Evolutionary conservation across 2,329 filamentous ascomycete genomes (phyloP).

Genomic region (Aspergillus fructus): DNA sequence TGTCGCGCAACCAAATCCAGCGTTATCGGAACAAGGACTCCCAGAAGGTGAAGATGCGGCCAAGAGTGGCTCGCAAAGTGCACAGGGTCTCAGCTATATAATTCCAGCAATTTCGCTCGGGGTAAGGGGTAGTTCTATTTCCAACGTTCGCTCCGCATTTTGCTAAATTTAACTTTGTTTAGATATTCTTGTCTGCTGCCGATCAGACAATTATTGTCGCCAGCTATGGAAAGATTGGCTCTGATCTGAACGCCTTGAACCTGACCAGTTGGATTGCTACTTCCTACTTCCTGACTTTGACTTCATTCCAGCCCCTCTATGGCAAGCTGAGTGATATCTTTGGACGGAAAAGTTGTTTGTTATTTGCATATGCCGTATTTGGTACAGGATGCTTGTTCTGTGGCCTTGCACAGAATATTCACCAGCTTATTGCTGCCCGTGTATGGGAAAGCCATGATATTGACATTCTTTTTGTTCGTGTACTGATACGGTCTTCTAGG

Average conservation of each 20-base stretch:
- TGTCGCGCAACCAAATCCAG: conserved; percentile 16
- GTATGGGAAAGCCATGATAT: conserved; percentile 26
- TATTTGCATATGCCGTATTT: conserved; percentile 55
- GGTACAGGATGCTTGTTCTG: conserved; percentile 50
- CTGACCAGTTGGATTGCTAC: conserved; percentile 74
- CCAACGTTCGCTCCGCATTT: conserved; percentile 7
- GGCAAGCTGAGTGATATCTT: conserved; percentile 62
- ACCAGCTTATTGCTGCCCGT: conserved; percentile 65
- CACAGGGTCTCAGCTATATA: conserved; percentile 55
- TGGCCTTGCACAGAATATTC: conserved; percentile 63
- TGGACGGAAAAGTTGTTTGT: conserved; percentile 54
- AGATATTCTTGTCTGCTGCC: conserved; percentile 71
- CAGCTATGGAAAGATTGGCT: conserved; percentile 77
- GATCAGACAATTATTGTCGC: conserved; percentile 77
- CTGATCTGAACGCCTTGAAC: conserved; percentile 71
- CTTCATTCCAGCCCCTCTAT: conserved; percentile 69
- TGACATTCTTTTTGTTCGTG: too few species aligned
- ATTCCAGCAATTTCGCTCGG: conserved; percentile 62
- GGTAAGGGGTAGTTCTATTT: conserved; percentile 41
- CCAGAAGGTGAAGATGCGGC: conserved; percentile 13
- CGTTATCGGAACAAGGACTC: conserved; percentile 13
- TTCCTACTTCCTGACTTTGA: conserved; percentile 69
- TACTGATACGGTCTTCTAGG: conserved; percentile 27
- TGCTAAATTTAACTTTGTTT: conserved; percentile 18
- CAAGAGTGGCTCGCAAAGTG: conserved; percentile 46